Conservation (phyloP, 305 asterid genomes). For the Fraxinus velutina region DNA sequence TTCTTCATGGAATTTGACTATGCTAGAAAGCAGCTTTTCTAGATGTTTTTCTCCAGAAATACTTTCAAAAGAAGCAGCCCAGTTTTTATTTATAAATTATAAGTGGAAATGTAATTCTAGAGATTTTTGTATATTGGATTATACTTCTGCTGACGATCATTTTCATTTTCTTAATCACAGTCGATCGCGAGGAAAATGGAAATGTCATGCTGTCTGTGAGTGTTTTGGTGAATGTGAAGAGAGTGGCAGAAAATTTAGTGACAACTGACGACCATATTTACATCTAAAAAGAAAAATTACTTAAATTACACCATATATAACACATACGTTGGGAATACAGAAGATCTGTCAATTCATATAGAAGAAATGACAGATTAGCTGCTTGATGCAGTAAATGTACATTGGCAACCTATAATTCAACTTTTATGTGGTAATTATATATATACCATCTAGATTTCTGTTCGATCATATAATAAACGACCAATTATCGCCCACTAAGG, state of each 20-base stretch:
- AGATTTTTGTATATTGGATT: background rate
- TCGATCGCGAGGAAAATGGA: background rate
- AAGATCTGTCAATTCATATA: background rate
- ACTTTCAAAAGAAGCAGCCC: background rate
- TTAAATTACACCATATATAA: background rate
- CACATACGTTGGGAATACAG: background rate
- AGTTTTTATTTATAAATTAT: background rate
- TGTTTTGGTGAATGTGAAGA: background rate
- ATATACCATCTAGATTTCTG: background rate
- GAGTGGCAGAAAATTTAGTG: background rate
- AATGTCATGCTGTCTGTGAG: background rate
- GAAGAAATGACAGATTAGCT: background rate
- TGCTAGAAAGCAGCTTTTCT: background rate
- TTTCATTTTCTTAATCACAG: background rate
- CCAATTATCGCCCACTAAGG: constrained; percentile 55
- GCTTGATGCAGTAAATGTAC: background rate
- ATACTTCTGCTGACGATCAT: background rate
- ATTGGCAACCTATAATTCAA: background rate
- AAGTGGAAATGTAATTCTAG: background rate
- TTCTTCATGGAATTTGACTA: background rate
- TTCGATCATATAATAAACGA: background rate
- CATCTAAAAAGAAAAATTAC: background rate
- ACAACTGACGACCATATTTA: background rate
- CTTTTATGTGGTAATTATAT: background rate
- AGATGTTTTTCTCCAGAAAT: background rate